Percentiles rank a stretch among this genome's conserved stretches.
Conservation (phyloP, 164 flowering plant species). For the Macadamia tetraphylla region DNA sequence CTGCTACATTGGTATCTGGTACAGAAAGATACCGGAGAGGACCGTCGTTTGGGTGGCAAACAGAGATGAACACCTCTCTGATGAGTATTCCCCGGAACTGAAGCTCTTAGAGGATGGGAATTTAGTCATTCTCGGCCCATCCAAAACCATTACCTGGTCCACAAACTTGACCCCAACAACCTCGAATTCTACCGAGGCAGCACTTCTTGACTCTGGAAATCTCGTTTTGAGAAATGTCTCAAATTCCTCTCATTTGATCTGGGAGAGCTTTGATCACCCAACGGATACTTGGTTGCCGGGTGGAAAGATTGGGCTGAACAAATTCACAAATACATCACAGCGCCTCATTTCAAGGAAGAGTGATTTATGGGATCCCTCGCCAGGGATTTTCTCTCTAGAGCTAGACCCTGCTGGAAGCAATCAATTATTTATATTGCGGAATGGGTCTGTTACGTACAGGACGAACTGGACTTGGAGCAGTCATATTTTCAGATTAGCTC, state of each 20-base stretch:
- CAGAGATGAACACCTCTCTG: not conserved
- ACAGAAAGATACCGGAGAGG: not conserved
- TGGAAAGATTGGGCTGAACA: slow-evolving; percentile 30
- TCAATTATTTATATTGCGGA: slow-evolving; percentile 38
- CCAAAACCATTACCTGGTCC: not conserved
- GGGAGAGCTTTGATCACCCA: slow-evolving; percentile 73
- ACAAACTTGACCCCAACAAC: not conserved
- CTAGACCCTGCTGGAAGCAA: slow-evolving; percentile 29
- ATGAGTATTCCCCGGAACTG: not conserved
- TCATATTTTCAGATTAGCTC: slow-evolving; percentile 34
- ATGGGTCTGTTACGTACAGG: slow-evolving; percentile 36
- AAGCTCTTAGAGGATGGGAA: not conserved
- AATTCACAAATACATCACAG: slow-evolving; percentile 20
- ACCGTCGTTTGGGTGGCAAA: not conserved
- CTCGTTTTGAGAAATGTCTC: slow-evolving; percentile 35
- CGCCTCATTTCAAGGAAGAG: slow-evolving; percentile 57
- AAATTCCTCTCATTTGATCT: slow-evolving; percentile 25
- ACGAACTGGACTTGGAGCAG: slow-evolving; percentile 46
- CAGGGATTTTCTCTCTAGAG: slow-evolving; percentile 47
- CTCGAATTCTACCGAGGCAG: not conserved
- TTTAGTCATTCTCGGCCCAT: not conserved
- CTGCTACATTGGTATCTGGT: too few relatives aligned
- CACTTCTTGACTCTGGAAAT: slow-evolving; percentile 38
- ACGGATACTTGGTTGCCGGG: slow-evolving; percentile 68
- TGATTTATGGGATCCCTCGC: slow-evolving; percentile 49